phyloP scores from a whole-genome alignment of 2,329 filamentous ascomycete genomes.

The Venturia asperata region DNA sequence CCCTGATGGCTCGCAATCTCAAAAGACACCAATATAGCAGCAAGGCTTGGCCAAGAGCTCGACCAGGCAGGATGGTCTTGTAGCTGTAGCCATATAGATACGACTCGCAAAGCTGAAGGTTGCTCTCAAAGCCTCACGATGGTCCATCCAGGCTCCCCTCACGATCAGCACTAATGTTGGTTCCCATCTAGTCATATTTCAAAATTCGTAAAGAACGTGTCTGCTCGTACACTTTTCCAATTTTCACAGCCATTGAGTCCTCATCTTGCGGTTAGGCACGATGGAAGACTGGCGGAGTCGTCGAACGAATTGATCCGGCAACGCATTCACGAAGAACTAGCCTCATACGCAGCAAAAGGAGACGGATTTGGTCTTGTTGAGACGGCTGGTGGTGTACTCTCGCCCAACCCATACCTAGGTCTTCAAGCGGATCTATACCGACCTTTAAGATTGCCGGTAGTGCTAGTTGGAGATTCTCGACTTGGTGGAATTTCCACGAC shows the following conservation, averaged over 20 bases:
- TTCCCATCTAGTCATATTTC: constrained; percentile 50
- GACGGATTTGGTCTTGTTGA: constrained; percentile 64
- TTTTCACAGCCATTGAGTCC: constrained; percentile 71
- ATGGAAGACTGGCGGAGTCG: constrained; percentile 4
- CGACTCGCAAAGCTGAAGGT: too few species aligned
- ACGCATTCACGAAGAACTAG: constrained; percentile 35
- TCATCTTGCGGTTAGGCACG: constrained; percentile 57
- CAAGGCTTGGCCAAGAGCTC: too few species aligned
- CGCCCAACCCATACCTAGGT: constrained; percentile 66
- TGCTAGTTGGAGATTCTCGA: constrained; percentile 67
- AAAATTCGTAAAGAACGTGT: constrained; percentile 49
- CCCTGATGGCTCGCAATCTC: too few species aligned
- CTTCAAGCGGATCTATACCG: constrained; percentile 73
- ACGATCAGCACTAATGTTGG: background rate
- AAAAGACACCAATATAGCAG: too few species aligned
- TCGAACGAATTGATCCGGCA: constrained; percentile 13
- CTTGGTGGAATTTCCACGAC: constrained; percentile 76
- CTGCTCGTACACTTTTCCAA: constrained; percentile 59
- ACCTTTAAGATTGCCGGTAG: constrained; percentile 62
- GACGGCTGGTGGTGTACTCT: constrained; percentile 76
- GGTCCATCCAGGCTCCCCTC: too few species aligned
- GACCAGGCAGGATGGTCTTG: too few species aligned
- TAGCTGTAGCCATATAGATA: too few species aligned
- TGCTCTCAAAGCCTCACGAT: too few species aligned
- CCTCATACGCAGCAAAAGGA: constrained; percentile 36